A percentile compares a stretch with the other conserved stretches of the same genome.
Evolutionary conservation across 2,329 filamentous ascomycete genomes (phyloP).

Genomic region (Ciborinia camelliae): DNA sequence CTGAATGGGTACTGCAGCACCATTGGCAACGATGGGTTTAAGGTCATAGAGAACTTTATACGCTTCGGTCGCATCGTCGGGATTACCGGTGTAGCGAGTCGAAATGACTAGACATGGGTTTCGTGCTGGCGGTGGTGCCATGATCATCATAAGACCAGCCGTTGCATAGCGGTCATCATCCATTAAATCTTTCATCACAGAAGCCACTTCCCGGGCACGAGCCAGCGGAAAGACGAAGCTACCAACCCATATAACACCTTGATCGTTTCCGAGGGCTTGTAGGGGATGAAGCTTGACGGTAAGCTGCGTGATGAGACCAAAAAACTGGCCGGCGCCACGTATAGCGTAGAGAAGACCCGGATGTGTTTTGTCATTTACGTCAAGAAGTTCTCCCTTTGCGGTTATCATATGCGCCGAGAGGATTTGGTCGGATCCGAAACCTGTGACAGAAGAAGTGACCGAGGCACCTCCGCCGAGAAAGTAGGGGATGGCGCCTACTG

Average conservation of each 20-base stretch:
- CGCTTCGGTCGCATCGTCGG: slow-evolving; percentile 2
- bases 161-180: slow-evolving; percentile 9
- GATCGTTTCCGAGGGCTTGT: slow-evolving; percentile 12
- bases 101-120: slow-evolving; percentile 16
- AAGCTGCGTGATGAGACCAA: slow-evolving; percentile 36
- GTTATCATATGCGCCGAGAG: slow-evolving; percentile 33
- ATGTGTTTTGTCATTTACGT: slow-evolving; percentile 24
- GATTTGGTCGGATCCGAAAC: slow-evolving; percentile 33
- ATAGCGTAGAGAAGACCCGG: slow-evolving; percentile 34
- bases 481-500: slow-evolving; percentile 35
- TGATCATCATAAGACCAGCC: slow-evolving; percentile 19
- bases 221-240: slow-evolving; percentile 35
- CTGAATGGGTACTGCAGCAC: slow-evolving; percentile 10
- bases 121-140: slow-evolving; percentile 14
- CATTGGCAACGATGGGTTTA: background rate
- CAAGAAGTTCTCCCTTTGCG: slow-evolving; percentile 31
- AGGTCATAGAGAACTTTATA: slow-evolving; percentile 8
- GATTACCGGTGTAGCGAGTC: slow-evolving; percentile 10
- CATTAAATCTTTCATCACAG: slow-evolving; percentile 26
- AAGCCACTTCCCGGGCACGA: slow-evolving; percentile 32
- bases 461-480: slow-evolving; percentile 20
- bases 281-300: slow-evolving; percentile 31
- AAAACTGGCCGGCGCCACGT: slow-evolving; percentile 36
- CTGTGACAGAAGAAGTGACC: slow-evolving; percentile 18
- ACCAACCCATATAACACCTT: slow-evolving; percentile 33